Evolutionary conservation across 306 rosid genomes (phyloP).

Genomic region (Senna siamea): DNA sequence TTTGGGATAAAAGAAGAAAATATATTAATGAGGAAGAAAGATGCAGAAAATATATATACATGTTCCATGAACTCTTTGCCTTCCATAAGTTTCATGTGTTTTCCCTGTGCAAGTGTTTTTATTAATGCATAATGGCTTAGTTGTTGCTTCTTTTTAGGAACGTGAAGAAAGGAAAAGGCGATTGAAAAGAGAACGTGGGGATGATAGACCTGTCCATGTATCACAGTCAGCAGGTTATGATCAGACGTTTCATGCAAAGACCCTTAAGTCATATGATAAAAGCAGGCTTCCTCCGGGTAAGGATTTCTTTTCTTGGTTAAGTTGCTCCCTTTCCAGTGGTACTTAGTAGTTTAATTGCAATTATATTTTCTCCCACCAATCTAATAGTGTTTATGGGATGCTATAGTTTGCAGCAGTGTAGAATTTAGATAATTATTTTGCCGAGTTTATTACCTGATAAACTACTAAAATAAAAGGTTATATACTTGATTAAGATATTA

Average conservation of each 20-base stretch:
- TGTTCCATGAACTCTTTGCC: background rate
- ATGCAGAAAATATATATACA: background rate
- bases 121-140: slow-evolving; percentile 35
- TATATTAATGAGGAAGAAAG: background rate
- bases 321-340: slow-evolving; percentile 18
- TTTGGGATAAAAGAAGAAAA: background rate
- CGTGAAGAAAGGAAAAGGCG: slow-evolving; percentile 92
- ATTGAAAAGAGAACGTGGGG: slow-evolving; percentile 81
- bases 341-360: background rate
- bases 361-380: background rate
- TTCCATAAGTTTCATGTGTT: background rate
- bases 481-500: background rate
- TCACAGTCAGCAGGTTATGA: slow-evolving; percentile 73
- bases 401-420: slow-evolving; percentile 16
- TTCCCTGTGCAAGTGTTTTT: slow-evolving; percentile 12
- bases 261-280: slow-evolving; percentile 64
- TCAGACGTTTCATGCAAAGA: slow-evolving; percentile 57
- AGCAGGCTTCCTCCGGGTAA: slow-evolving; percentile 94
- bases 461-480: background rate
- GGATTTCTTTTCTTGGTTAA: slow-evolving; percentile 40
- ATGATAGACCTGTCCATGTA: slow-evolving; percentile 69
- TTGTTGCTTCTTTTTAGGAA: slow-evolving; percentile 63
- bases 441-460: background rate
- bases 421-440: slow-evolving; percentile 7
- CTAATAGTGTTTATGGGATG: slow-evolving; percentile 23